phyloP scores from a whole-genome alignment of 2,329 filamentous ascomycete genomes.

The Nemania sp. region DNA sequence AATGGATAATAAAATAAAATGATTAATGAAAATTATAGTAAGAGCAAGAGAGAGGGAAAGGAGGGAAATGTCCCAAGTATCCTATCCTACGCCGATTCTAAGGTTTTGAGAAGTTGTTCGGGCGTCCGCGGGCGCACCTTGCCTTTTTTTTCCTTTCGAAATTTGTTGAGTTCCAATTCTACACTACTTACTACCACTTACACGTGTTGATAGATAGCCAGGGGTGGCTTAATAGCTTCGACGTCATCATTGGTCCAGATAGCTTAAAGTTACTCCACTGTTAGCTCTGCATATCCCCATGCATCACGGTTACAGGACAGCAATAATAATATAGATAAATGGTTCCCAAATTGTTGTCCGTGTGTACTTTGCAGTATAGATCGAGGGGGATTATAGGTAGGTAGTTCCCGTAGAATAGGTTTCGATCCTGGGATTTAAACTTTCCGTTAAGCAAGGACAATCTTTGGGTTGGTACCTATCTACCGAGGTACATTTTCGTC shows the following conservation, averaged over 20 bases:
- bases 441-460: too few species aligned
- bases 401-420: background rate
- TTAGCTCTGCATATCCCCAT: background rate
- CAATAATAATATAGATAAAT: background rate
- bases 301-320: background rate
- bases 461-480: background rate
- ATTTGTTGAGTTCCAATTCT: conserved; percentile 31
- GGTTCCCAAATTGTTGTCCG: background rate
- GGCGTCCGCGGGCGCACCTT: conserved; percentile 30
- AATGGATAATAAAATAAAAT: background rate
- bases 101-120: conserved; percentile 19
- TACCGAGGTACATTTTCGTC: too few species aligned
- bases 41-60: background rate
- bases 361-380: background rate
- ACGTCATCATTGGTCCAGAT: conserved; percentile 35
- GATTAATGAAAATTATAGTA: background rate
- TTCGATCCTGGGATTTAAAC: too few species aligned
- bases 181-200: background rate
- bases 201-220: background rate
- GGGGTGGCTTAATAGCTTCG: conserved; percentile 4
- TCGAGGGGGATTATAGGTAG: background rate
- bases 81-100: background rate
- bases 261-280: conserved; percentile 14
- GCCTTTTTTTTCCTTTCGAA: conserved; percentile 12
- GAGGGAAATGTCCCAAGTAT: background rate